Evolutionary conservation across 75 land plant genomes (phyloP).

Genomic region (Ceratopteris richardii): DNA sequence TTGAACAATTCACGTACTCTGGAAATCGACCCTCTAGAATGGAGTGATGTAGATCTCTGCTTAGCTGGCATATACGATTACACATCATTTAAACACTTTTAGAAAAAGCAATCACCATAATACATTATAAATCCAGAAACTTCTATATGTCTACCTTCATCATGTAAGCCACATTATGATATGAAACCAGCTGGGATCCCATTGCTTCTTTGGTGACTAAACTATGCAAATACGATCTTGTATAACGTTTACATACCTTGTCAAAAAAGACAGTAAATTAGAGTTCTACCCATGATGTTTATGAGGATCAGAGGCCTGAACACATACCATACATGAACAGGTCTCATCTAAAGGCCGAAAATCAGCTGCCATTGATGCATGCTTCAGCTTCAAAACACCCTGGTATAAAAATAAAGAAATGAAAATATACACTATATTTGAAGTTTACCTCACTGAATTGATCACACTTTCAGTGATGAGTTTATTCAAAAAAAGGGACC

Average conservation of each 20-base stretch:
- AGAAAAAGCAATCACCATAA: no score
- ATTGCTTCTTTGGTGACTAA: constrained; percentile 95
- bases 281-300: no score
- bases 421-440: background rate
- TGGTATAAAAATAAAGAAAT: no score
- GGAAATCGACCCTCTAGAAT: constrained; percentile 84
- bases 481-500: no score
- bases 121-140: no score
- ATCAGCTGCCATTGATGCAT: constrained; percentile 85
- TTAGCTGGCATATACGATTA: constrained; percentile 54
- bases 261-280: background rate
- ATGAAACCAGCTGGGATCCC: constrained; percentile 96
- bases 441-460: no score
- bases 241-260: constrained; percentile 88
- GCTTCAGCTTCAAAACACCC: constrained; percentile 91
- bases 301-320: background rate
- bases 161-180: constrained; percentile 95
- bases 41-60: constrained; percentile 77
- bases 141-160: constrained; percentile 50
- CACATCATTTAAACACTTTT: background rate
- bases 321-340: constrained; percentile 91
- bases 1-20: constrained; percentile 69
- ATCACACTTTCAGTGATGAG: no score
- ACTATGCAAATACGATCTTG: constrained; percentile 83
- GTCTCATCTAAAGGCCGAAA: constrained; percentile 78